These are phyloP conservation scores for Amylostereum chailletii DNA, from an alignment of 1,284 basidiomycete genomes.

Conservation along the genomic window DNA sequence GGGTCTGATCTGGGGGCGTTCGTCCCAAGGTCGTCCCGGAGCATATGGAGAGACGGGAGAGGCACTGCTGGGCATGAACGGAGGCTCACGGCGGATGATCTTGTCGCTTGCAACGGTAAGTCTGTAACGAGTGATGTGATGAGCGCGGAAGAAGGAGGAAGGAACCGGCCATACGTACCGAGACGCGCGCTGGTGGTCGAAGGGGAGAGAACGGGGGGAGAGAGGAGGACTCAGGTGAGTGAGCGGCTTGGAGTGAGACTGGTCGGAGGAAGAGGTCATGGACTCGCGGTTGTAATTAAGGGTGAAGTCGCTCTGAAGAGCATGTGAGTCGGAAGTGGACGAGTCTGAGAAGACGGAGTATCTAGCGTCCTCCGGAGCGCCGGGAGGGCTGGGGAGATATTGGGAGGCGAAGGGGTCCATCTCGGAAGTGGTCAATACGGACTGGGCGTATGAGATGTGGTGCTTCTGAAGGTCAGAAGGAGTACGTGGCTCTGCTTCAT, in stretches of 20 bases:
- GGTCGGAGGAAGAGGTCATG: slow-evolving; percentile 48
- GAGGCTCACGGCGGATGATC: slow-evolving; percentile 4
- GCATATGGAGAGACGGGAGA: slow-evolving; percentile 4
- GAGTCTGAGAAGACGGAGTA: slow-evolving; percentile 45
- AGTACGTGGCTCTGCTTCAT: slow-evolving; percentile 43
- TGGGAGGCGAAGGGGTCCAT: slow-evolving; percentile 52
- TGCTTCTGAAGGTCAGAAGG: slow-evolving; percentile 37
- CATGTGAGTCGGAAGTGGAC: slow-evolving; percentile 35
- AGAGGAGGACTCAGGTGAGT: slow-evolving; percentile 4
- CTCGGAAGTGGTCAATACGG: slow-evolving; percentile 53
- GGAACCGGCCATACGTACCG: slow-evolving; percentile 5
- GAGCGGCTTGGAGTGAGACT: slow-evolving; percentile 29
- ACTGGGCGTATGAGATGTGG: slow-evolving; percentile 33
- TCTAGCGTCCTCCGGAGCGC: slow-evolving; percentile 29
- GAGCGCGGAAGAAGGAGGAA: neutral
- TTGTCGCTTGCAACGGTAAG: slow-evolving; percentile 12
- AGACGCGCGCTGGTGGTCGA: slow-evolving; percentile 6
- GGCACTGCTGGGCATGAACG: slow-evolving; percentile 1
- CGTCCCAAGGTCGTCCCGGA: slow-evolving; percentile 1
- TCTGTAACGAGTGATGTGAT: slow-evolving; percentile 1
- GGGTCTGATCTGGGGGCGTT: slow-evolving; percentile 3
- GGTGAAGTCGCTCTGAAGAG: slow-evolving; percentile 25
- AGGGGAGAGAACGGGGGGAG: slow-evolving; percentile 6
- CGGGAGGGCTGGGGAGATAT: slow-evolving; percentile 29
- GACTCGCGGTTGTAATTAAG: slow-evolving; percentile 35